These are phyloP conservation scores for Vickermania ingenoplastis DNA, from an alignment of 208 protist genomes.

Conservation along the genomic window DNA sequence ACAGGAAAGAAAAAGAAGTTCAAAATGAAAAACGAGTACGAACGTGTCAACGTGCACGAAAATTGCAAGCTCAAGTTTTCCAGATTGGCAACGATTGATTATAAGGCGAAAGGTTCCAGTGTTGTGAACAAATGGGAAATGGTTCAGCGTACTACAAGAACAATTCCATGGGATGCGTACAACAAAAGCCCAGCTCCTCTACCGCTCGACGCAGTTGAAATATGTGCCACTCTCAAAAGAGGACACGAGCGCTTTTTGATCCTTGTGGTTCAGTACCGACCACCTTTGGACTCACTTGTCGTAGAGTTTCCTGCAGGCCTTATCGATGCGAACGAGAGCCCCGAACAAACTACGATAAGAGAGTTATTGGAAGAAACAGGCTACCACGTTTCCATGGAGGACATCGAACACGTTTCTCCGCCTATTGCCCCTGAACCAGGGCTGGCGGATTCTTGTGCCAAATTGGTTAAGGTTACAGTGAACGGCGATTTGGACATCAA, in stretches of 20 bases:
- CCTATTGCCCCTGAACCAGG: conserved; percentile 7
- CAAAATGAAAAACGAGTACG: conserved; percentile 2
- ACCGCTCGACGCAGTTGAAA: conserved; percentile 4
- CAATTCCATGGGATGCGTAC: neutral
- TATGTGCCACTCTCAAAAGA: conserved; percentile 1
- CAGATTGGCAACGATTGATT: neutral
- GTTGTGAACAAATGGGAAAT: conserved; percentile 1
- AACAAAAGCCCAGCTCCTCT: conserved; percentile 1
- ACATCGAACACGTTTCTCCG: neutral
- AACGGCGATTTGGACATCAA: neutral
- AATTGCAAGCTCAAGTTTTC: neutral
- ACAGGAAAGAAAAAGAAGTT: neutral
- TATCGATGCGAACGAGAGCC: conserved; percentile 9
- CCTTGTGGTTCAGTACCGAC: conserved; percentile 16
- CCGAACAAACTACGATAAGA: conserved; percentile 3
- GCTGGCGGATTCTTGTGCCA: conserved; percentile 3
- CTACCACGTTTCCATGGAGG: conserved; percentile 1
- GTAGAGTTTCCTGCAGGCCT: conserved; percentile 20
- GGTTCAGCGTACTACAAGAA: conserved; percentile 6
- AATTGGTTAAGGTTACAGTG: conserved; percentile 3
- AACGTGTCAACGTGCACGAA: neutral
- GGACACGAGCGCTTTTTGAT: conserved; percentile 4
- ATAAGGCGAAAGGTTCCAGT: neutral
- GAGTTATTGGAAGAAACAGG: conserved; percentile 21
- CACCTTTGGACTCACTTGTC: conserved; percentile 3